phyloP scores from a whole-genome alignment of 2,329 filamentous ascomycete species.

The Aspergillus sp. region DNA sequence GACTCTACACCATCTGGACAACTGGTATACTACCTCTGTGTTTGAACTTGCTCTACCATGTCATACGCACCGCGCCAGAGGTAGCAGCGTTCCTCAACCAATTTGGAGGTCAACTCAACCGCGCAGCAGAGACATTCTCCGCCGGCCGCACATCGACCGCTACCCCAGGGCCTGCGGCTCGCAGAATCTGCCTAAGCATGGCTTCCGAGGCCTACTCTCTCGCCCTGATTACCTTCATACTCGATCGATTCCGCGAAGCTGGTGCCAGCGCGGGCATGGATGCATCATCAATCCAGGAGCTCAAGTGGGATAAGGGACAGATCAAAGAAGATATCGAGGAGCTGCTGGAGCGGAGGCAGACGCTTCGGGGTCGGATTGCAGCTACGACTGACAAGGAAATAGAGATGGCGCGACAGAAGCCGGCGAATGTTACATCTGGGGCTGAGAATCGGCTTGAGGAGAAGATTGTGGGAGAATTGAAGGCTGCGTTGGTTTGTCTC shows the following conservation, averaged over 20 bases:
- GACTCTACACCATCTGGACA: constrained; percentile 84
- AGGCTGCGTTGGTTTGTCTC: constrained; percentile 42
- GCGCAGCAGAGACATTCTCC: constrained; percentile 65
- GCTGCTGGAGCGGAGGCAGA: constrained; percentile 61
- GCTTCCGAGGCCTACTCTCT: constrained; percentile 73
- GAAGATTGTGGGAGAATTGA: constrained; percentile 63
- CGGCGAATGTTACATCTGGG: constrained; percentile 32
- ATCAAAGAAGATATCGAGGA: constrained; percentile 78
- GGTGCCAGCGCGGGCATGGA: constrained; percentile 56
- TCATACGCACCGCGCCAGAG: constrained; percentile 75
- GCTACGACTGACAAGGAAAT: constrained; percentile 65
- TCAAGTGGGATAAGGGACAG: constrained; percentile 65
- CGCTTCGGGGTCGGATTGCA: constrained; percentile 64
- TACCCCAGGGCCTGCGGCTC: constrained; percentile 37
- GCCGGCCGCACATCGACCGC: constrained; percentile 34
- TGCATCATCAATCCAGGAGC: constrained; percentile 55
- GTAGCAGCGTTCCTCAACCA: constrained; percentile 81
- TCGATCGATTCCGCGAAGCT: constrained; percentile 56
- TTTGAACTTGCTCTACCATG: constrained; percentile 74
- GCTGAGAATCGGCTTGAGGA: constrained; percentile 63
- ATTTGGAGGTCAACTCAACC: constrained; percentile 68
- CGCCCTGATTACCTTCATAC: constrained; percentile 63
- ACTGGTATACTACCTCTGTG: constrained; percentile 80
- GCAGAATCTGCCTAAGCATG: constrained; percentile 62
- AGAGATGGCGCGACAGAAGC: constrained; percentile 47